phyloP scores from a whole-genome alignment of 106 monocot genomes.

The Agapanthus africanus region DNA sequence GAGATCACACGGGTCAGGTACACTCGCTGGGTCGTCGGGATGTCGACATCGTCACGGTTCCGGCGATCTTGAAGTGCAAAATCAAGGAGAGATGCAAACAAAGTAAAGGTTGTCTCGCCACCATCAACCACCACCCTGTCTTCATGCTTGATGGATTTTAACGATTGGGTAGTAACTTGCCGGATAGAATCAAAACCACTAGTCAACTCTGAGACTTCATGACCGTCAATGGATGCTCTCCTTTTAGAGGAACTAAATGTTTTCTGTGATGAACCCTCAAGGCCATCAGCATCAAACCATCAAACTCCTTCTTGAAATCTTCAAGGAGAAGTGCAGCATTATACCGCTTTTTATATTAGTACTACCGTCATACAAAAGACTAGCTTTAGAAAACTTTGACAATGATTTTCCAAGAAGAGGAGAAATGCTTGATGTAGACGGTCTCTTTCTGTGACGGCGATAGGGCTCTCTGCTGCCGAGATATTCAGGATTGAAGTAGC shows the following conservation, averaged over 20 bases:
- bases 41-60: too few relatives aligned
- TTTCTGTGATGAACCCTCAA: slow-evolving; percentile 33
- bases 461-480: too few relatives aligned
- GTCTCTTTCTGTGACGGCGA: slow-evolving; percentile 73
- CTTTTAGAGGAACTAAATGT: slow-evolving; percentile 38
- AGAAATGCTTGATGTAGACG: slow-evolving; percentile 53
- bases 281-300: slow-evolving; percentile 44
- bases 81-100: slow-evolving; percentile 90
- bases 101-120: slow-evolving; percentile 57
- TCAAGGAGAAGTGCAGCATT: slow-evolving; percentile 82
- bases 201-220: slow-evolving; percentile 24
- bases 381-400: slow-evolving; percentile 59
- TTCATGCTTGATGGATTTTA: slow-evolving; percentile 53
- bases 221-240: slow-evolving; percentile 29
- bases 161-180: slow-evolving; percentile 16
- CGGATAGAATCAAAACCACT: slow-evolving; percentile 23
- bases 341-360: slow-evolving; percentile 61
- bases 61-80: slow-evolving; percentile 98
- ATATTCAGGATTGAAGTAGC: too few relatives aligned
- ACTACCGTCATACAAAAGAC: slow-evolving; percentile 65
- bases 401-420: slow-evolving; percentile 51
- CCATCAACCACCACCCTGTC: slow-evolving; percentile 48
- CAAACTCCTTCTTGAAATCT: slow-evolving; percentile 82
- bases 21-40: too few relatives aligned
- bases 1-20: too few relatives aligned